Percentiles rank a stretch among this genome's conserved stretches.
Conservation (phyloP, 73 alveolate species). For the Stentor coeruleus region DNA sequence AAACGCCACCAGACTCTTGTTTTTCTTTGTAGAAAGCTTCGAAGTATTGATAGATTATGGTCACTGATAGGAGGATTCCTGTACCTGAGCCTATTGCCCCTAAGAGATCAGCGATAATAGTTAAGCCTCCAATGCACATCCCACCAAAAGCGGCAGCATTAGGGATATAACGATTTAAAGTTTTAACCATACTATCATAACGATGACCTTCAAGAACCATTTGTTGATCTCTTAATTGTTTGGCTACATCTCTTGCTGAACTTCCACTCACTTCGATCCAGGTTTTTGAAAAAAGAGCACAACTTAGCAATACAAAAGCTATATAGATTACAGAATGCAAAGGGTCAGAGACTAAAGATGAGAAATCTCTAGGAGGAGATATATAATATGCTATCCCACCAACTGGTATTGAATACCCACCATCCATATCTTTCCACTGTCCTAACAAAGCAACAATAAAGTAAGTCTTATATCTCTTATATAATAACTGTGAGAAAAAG, state of each 20-base stretch:
- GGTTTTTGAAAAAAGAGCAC: constrained; percentile 98
- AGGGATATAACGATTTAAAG: constrained; percentile 94
- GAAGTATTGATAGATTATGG: too few relatives aligned
- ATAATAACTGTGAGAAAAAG: constrained; percentile 97
- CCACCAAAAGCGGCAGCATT: constrained; percentile 99
- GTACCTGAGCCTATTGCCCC: constrained; percentile 99
- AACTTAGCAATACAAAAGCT: constrained; percentile 89
- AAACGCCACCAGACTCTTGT: too few relatives aligned
- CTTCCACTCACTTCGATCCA: constrained; percentile 97
- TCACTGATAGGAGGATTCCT: constrained; percentile 97
- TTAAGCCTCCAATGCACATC: constrained; percentile 91
- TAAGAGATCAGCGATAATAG: constrained; percentile 96
- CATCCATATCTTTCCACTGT: constrained; percentile 91
- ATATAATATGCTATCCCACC: constrained; percentile 98
- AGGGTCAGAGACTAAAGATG: constrained; percentile 96
- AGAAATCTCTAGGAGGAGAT: constrained; percentile 92
- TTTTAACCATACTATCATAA: constrained; percentile 71
- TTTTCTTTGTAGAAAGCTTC: too few relatives aligned
- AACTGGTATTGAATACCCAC: constrained; percentile 54
- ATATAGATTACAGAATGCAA: constrained; percentile 93
- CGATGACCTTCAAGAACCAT: constrained; percentile 93
- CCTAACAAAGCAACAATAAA: constrained; percentile 90
- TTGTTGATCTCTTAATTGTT: constrained; percentile 96
- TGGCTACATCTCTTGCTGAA: constrained; percentile 97
- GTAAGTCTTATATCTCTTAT: constrained; percentile 94